These are phyloP conservation scores for Tilletiaria anomala DNA, from an alignment of 1,284 basidiomycete genomes.

Conservation along the genomic window DNA sequence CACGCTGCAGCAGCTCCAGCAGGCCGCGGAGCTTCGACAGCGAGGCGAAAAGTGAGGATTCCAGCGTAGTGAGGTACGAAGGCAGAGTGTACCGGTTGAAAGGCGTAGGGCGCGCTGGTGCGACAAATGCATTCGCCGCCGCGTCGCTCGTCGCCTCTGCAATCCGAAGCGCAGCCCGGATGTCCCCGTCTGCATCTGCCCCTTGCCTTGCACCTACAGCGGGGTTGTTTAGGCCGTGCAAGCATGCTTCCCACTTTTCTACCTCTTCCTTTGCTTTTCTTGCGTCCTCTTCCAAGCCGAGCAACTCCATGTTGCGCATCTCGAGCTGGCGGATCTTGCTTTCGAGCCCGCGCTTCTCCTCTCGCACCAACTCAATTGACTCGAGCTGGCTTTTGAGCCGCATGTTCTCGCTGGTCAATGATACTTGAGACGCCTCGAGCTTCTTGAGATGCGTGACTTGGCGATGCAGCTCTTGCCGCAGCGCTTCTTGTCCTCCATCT, in stretches of 20 bases:
- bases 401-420: conserved; percentile 14
- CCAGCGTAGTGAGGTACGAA: background rate
- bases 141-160: conserved; percentile 1
- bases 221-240: background rate
- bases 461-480: conserved; percentile 11
- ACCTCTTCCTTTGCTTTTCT: conserved; percentile 17
- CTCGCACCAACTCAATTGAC: conserved; percentile 23
- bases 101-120: no score
- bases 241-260: conserved; percentile 7
- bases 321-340: conserved; percentile 16
- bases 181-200: no score
- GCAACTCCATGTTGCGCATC: conserved; percentile 10
- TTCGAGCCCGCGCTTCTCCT: conserved; percentile 28
- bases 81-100: conserved; percentile 1
- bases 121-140: no score
- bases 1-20: no score
- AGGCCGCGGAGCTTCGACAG: background rate
- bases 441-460: conserved; percentile 9
- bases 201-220: no score
- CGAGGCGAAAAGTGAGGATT: background rate
- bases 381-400: conserved; percentile 9
- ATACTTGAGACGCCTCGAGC: conserved; percentile 16
- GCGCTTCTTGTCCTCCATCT: conserved; percentile 7
- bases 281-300: conserved; percentile 12
- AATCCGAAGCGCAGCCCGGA: background rate